Conservation (phyloP, 768 basidiomycete species). For the Mycena leptocephala region DNA sequence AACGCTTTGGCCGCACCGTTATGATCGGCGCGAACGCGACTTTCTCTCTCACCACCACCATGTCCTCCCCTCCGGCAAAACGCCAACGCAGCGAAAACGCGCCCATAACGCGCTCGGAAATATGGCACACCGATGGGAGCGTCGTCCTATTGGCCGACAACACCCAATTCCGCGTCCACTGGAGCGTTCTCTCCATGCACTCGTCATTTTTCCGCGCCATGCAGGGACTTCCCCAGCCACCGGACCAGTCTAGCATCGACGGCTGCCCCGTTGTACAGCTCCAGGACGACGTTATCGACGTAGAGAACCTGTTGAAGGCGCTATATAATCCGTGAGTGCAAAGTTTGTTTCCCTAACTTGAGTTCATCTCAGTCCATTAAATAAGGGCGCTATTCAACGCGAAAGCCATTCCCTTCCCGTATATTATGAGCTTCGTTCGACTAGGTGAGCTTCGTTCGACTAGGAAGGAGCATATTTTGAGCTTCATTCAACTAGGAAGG, state of each 20-base stretch:
- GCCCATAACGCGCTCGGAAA: not conserved
- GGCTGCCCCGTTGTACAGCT: conserved; percentile 13
- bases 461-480: no score
- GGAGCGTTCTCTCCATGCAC: conserved; percentile 35
- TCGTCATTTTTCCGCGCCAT: conserved; percentile 45
- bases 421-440: not conserved
- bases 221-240: conserved; percentile 36
- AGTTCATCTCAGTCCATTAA: not conserved
- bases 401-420: not conserved
- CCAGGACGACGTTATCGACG: not conserved
- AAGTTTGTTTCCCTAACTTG: not conserved
- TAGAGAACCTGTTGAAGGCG: not conserved
- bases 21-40: no score
- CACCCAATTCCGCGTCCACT: conserved; percentile 39
- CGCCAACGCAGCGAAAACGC: not conserved
- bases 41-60: not conserved
- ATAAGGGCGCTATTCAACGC: not conserved
- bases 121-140: not conserved
- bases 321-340: not conserved
- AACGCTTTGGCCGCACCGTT: no score
- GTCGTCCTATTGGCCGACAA: not conserved
- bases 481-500: no score
- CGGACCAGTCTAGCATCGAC: not conserved
- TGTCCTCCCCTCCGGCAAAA: not conserved
- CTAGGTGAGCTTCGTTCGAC: no score